Evolutionary conservation across 805 yeast species (phyloP).

Genomic region (Lipomyces mesembrius): DNA sequence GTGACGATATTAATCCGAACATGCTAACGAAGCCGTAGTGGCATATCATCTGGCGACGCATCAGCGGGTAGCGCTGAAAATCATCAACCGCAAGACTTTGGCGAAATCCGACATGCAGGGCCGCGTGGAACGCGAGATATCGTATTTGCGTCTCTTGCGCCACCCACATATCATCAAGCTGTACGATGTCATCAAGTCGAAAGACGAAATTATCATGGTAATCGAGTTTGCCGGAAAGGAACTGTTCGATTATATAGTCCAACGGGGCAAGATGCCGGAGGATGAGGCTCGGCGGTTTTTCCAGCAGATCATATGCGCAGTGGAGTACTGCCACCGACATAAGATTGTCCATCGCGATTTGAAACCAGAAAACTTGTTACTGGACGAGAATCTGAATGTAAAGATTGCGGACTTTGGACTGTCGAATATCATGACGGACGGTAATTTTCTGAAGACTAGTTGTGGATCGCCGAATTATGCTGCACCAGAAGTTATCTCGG

Average conservation of each 20-base stretch:
- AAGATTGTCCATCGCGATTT: conserved; percentile 96
- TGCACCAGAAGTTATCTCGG: conserved; percentile 95
- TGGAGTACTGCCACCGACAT: conserved; percentile 94
- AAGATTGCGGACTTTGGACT: conserved; percentile 96
- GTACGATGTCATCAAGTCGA: conserved; percentile 92
- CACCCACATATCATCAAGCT: conserved; percentile 96
- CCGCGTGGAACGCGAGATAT: conserved; percentile 90
- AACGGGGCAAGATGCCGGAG: conserved; percentile 87
- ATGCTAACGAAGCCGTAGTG: conserved; percentile 26
- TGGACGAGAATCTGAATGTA: conserved; percentile 88
- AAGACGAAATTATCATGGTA: conserved; percentile 96
- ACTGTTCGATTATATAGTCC: conserved; percentile 92
- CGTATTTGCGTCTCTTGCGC: conserved; percentile 81
- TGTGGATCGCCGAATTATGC: conserved; percentile 98
- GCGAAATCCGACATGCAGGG: conserved; percentile 98
- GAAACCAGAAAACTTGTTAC: conserved; percentile 89
- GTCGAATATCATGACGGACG: conserved; percentile 96
- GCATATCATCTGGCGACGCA: conserved; percentile 79
- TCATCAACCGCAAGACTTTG: conserved; percentile 86
- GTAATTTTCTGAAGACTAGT: conserved; percentile 89
- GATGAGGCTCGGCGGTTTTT: conserved; percentile 89
- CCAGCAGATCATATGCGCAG: conserved; percentile 95
- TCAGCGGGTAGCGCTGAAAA: conserved; percentile 88
- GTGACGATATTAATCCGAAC: no score
- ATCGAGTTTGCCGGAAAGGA: conserved; percentile 97